These are phyloP conservation scores for Edaphochlamys debaryana DNA, from an alignment of 139 green algal species.

Conservation along the genomic window DNA sequence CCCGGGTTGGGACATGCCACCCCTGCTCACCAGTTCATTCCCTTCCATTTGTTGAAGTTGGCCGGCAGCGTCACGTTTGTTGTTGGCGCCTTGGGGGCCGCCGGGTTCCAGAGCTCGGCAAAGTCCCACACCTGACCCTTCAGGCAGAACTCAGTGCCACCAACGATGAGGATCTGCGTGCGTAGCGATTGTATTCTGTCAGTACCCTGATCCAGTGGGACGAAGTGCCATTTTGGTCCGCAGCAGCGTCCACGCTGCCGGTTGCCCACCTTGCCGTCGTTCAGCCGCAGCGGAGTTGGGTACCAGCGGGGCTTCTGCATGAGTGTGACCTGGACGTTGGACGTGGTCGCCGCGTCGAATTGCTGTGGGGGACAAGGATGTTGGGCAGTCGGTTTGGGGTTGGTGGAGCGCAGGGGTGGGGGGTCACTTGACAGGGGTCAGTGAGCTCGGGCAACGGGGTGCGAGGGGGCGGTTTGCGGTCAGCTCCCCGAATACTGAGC, in stretches of 20 bases:
- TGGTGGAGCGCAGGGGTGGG: no score
- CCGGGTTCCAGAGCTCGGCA: neutral
- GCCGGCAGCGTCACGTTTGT: neutral
- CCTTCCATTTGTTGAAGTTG: neutral
- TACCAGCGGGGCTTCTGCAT: constrained; percentile 4
- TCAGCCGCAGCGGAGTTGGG: neutral
- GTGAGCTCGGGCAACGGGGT: no score
- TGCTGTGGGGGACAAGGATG: neutral
- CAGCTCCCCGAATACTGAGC: no score
- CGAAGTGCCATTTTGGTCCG: neutral
- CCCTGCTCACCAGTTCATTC: neutral
- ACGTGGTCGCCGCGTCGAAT: neutral
- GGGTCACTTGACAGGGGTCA: no score
- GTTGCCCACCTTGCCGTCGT: neutral
- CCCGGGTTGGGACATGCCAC: no score
- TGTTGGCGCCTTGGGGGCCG: neutral
- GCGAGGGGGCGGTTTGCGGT: no score
- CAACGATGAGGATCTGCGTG: neutral
- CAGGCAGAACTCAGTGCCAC: neutral
- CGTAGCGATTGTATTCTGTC: neutral
- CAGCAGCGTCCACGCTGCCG: no score
- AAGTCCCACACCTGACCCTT: neutral
- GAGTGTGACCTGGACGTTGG: neutral
- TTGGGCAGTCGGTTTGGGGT: no score
- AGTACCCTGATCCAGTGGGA: no score